Base-by-base conservation (phyloP, 78 protist genomes). In the Monosiga brevicollis region DNA sequence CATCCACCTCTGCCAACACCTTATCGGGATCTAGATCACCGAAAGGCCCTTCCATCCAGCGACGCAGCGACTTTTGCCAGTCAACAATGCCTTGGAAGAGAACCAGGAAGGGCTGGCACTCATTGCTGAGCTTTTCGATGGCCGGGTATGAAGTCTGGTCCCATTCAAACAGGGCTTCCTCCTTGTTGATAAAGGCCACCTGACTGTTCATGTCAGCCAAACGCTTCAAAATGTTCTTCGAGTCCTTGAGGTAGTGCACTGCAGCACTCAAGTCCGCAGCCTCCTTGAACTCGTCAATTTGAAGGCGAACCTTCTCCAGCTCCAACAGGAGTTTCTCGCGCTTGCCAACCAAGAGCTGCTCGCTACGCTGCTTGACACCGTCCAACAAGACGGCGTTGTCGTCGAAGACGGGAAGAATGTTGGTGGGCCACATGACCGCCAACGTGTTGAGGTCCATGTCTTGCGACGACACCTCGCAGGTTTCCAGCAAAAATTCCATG, bases 11-110 rank as follows among this genome's bases (percentile, higher is more conserved):
- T 38, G 36, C 83, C 75, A 78, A 25, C 23, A 93, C 78, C 42
- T 81, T 29, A 76, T 88, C 88, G 24, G 92, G 88, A 43, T 93
- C 84, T 70, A 93, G 73, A 1, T 1, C 0, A 35, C 1, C 34
- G 78, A 88, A 91, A n/a, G 92, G 83, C 10, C 76, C 92, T 37
- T 29, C 34, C 75, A 74, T 23, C 79, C 79, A 76, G 94, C 95
- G 37, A 9, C 62, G 25, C 35, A 79, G 25, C 88, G 85, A 80
- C 43, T 82, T 23, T 37, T 1, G 23, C 95, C 95, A 95, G 24
- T 83, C 54, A 80, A 20, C 24, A 34, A 92, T 83, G 0, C 96
- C 85, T 35, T 39, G 0, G 95, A 95, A 95, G 39, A 95, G 86
- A 32, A 72, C 42, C 9, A 87, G 26, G 73, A 80, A 91, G 24